phyloP scores from a whole-genome alignment of 805 yeast species.

The Yarrowia porcina region DNA sequence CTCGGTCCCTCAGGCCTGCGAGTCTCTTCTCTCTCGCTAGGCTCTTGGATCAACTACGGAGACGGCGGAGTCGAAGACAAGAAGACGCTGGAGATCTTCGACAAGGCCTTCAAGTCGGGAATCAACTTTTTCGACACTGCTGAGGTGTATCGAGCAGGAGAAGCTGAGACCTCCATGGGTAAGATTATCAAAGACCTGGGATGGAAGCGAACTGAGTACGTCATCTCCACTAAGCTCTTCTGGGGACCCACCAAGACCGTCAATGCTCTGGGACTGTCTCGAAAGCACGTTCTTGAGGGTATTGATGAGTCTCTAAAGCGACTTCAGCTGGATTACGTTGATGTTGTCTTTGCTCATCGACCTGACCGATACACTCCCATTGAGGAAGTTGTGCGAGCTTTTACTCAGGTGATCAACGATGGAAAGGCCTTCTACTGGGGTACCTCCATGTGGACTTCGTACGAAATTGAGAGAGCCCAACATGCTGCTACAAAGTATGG shows the following conservation, averaged over 20 bases:
- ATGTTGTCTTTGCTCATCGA: slow-evolving; percentile 38
- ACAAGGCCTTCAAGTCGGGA: slow-evolving; percentile 37
- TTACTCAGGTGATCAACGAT: slow-evolving; percentile 36
- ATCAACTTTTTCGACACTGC: slow-evolving; percentile 39
- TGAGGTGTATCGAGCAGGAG: slow-evolving; percentile 36
- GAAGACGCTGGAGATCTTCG: slow-evolving; percentile 34
- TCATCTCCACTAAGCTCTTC: slow-evolving; percentile 37
- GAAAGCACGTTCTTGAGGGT: slow-evolving; percentile 39
- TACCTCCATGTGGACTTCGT: slow-evolving; percentile 38
- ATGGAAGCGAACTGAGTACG: slow-evolving; percentile 37
- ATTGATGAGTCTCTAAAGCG: slow-evolving; percentile 35
- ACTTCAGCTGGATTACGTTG: slow-evolving; percentile 38
- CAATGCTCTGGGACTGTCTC: slow-evolving; percentile 36
- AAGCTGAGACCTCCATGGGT: slow-evolving; percentile 36
- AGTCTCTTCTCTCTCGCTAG: slow-evolving; percentile 38
- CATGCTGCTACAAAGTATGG: slow-evolving; percentile 37
- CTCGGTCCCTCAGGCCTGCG: slow-evolving; percentile 37
- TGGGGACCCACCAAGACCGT: slow-evolving; percentile 35
- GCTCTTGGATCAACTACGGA: slow-evolving; percentile 38
- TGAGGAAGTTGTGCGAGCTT: slow-evolving; percentile 39
- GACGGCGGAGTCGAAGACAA: slow-evolving; percentile 34
- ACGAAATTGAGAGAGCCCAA: slow-evolving; percentile 38
- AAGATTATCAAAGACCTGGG: slow-evolving; percentile 35
- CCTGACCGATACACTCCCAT: slow-evolving; percentile 37
- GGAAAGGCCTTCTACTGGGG: slow-evolving; percentile 40